phyloP scores from a whole-genome alignment of 2,329 filamentous ascomycete genomes.

The Zarea fungicola region DNA sequence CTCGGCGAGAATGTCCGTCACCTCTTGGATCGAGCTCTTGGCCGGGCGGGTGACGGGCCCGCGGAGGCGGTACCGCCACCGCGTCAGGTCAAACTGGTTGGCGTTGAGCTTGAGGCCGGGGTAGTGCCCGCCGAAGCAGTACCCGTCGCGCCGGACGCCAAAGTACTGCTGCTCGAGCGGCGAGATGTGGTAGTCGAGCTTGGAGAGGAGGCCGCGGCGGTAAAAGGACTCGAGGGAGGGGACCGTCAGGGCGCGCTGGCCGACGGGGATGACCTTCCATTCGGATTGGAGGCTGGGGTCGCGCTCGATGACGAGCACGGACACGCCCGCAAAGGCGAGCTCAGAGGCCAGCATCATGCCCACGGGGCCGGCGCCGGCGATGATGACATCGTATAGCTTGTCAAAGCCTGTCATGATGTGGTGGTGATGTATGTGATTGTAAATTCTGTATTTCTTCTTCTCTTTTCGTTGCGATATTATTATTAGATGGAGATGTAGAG shows the following conservation, averaged over 20 bases:
- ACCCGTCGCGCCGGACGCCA: constrained; percentile 4
- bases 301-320: constrained; percentile 33
- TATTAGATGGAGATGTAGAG: too few species aligned
- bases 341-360: constrained; percentile 33
- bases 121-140: constrained; percentile 28
- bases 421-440: neutral
- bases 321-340: constrained; percentile 25
- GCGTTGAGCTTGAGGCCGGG: constrained; percentile 25
- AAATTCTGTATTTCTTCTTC: neutral
- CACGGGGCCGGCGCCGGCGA: constrained; percentile 31
- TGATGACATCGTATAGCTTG: constrained; percentile 28
- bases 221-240: constrained; percentile 31
- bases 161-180: constrained; percentile 16
- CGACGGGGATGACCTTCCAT: constrained; percentile 26
- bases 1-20: constrained; percentile 18
- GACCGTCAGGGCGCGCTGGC: constrained; percentile 29
- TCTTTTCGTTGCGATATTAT: too few species aligned
- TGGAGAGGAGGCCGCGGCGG: constrained; percentile 32
- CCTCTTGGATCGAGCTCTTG: constrained; percentile 18
- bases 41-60: constrained; percentile 22
- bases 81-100: constrained; percentile 22
- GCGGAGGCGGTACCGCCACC: constrained; percentile 27
- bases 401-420: constrained; percentile 6
- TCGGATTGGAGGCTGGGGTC: constrained; percentile 9
- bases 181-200: constrained; percentile 19